Conservation (phyloP, 352 stramenopile species). For the Aphanomyces stellatus region DNA sequence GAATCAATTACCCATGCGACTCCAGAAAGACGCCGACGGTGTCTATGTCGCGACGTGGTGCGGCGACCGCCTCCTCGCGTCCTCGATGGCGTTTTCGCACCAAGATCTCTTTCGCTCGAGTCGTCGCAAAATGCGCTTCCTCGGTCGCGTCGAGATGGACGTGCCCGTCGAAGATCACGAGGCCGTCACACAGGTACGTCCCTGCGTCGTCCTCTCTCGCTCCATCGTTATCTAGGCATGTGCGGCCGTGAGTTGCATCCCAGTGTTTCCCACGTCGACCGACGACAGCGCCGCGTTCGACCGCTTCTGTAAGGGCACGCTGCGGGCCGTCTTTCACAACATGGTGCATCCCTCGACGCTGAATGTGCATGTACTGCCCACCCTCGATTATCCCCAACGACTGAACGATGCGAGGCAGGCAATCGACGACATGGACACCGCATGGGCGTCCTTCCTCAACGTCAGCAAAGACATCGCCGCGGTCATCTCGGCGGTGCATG, state of each 20-base stretch:
- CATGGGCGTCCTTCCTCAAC: conserved; percentile 91
- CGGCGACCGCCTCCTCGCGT: conserved; percentile 63
- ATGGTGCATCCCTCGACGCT: conserved; percentile 64
- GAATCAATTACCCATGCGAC: conserved; percentile 51
- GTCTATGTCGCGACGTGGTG: conserved; percentile 51
- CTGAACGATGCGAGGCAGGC: too few relatives aligned
- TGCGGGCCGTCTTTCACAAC: conserved; percentile 97
- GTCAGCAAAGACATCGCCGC: conserved; percentile 92
- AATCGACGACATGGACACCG: too few relatives aligned
- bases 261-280: conserved; percentile 43
- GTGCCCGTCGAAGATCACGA: conserved; percentile 42
- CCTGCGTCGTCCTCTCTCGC: neutral
- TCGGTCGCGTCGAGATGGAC: conserved; percentile 51
- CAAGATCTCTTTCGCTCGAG: conserved; percentile 44
- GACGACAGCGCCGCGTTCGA: conserved; percentile 50
- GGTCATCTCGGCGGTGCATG: conserved; percentile 41
- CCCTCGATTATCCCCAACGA: too few relatives aligned
- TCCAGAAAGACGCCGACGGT: conserved; percentile 10
- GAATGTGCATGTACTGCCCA: conserved; percentile 47
- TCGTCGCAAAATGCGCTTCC: conserved; percentile 59
- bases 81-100: conserved; percentile 65
- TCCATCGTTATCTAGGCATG: neutral
- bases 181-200: conserved; percentile 22
- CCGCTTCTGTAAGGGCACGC: conserved; percentile 94
- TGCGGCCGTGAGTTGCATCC: conserved; percentile 48